Conservation (phyloP, 176 grass and related monocot species). For the Juncus inflexus region DNA sequence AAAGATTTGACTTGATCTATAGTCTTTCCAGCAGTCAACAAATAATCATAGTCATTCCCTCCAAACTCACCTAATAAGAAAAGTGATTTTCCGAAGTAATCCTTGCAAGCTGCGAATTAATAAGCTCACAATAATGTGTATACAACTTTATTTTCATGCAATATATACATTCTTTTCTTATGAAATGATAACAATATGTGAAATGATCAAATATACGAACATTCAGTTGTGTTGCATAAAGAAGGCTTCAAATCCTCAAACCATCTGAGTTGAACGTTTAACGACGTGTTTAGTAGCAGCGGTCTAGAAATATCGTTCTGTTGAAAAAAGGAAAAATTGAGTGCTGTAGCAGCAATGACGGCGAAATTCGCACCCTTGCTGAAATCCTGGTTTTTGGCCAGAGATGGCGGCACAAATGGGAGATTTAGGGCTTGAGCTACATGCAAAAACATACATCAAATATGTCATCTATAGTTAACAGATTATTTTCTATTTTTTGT, state of each 20-base stretch:
- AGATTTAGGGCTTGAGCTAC: constrained; percentile 38
- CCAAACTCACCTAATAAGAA: constrained; percentile 41
- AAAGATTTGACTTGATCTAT: constrained; percentile 14
- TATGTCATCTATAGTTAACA: background rate
- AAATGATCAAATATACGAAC: no score
- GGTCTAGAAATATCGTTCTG: constrained; percentile 3
- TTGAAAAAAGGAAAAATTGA: constrained; percentile 34
- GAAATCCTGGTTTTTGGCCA: constrained; percentile 1
- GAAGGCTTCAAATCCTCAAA: constrained; percentile 45
- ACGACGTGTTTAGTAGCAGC: constrained; percentile 30
- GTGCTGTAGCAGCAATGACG: constrained; percentile 35
- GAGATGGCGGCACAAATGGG: constrained; percentile 32
- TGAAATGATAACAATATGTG: constrained; percentile 10
- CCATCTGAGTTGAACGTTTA: constrained; percentile 37
- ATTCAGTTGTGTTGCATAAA: constrained; percentile 28
- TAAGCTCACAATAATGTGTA: no score
- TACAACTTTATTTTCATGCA: background rate
- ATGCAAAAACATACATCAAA: background rate
- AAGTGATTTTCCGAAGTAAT: constrained; percentile 32
- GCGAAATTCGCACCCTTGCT: constrained; percentile 47
- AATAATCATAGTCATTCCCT: constrained; percentile 29
- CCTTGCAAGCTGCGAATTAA: constrained; percentile 5
- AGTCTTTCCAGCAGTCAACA: constrained; percentile 6
- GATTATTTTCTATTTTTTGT: no score
- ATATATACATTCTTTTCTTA: no score